Conservation (phyloP, 768 basidiomycete genomes). For the Rhodotorula taiwanensis region DNA sequence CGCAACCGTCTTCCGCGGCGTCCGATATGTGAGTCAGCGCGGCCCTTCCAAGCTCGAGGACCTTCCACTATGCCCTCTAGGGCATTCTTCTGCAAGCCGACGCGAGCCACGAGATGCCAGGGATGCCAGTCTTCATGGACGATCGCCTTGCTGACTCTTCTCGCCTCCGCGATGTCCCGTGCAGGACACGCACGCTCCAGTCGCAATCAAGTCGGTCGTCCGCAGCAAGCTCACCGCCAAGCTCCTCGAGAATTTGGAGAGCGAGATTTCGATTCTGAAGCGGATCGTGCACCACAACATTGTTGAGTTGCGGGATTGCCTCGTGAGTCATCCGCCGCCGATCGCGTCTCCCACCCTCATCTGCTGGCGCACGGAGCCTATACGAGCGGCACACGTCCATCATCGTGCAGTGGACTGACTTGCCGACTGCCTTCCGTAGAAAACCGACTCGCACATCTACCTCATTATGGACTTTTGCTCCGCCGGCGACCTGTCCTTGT, state of each 20-base stretch:
- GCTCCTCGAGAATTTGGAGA: constrained; percentile 93
- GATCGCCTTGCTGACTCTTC: not conserved
- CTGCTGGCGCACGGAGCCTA: no score
- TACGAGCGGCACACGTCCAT: no score
- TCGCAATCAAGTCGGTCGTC: constrained; percentile 92
- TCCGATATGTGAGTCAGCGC: constrained; percentile 18
- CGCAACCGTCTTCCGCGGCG: constrained; percentile 68
- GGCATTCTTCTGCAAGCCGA: no score
- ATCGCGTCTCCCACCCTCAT: not conserved
- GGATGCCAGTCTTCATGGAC: no score
- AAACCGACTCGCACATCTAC: constrained; percentile 56
- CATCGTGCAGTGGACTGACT: no score
- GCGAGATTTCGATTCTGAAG: constrained; percentile 95
- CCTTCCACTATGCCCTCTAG: no score
- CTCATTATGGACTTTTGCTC: constrained; percentile 97
- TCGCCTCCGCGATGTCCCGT: no score
- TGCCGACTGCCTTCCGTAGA: no score
- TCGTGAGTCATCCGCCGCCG: constrained; percentile 61
- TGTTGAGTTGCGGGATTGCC: constrained; percentile 83
- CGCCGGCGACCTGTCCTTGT: constrained; percentile 89
- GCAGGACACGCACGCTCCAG: constrained; percentile 13
- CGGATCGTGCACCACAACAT: constrained; percentile 86
- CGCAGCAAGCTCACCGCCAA: constrained; percentile 80
- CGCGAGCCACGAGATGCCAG: no score
- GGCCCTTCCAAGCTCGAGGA: not conserved